Evolutionary conservation across 75 land plant species (phyloP).

Genomic region (Pinus albicaulis): DNA sequence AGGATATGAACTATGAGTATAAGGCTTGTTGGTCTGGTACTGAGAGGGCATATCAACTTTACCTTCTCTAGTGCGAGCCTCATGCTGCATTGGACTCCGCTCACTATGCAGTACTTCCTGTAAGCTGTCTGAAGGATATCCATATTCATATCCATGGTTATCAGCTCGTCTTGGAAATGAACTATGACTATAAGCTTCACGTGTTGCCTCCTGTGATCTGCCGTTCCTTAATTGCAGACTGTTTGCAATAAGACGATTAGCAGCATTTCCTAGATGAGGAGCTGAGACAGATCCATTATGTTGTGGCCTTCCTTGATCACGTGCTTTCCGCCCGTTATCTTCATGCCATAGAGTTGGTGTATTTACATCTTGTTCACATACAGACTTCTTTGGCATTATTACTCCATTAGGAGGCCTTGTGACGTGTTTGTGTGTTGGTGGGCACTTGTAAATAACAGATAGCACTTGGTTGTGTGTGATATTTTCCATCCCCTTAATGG

Average conservation of each 20-base stretch:
- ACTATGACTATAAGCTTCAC: no score
- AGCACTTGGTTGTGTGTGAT: conserved; percentile 87
- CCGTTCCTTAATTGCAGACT: conserved; percentile 21
- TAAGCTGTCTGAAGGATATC: background rate
- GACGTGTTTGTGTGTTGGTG: conserved; percentile 73
- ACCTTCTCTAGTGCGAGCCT: background rate
- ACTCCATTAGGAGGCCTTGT: conserved; percentile 75
- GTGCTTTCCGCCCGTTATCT: conserved; percentile 69
- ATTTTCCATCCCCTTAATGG: conserved; percentile 71
- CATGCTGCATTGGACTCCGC: background rate
- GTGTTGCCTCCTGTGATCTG: background rate
- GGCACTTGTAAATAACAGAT: conserved; percentile 74
- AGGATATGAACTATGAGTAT: background rate
- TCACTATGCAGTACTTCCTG: background rate
- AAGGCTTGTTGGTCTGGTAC: background rate
- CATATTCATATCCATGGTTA: background rate
- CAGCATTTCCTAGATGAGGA: conserved; percentile 23
- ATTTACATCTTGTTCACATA: conserved; percentile 62
- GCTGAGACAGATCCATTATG: conserved; percentile 14
- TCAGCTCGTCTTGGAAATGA: background rate
- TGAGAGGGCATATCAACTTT: background rate
- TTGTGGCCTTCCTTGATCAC: conserved; percentile 44
- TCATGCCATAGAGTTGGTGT: conserved; percentile 88
- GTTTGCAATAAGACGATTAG: conserved; percentile 34
- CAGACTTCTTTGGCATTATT: conserved; percentile 70